Percentiles rank a stretch among this genome's conserved stretches.
These are phyloP conservation scores for Leucogyrophana mollusca DNA, from an alignment of 768 basidiomycete species.

Conservation along the genomic window DNA sequence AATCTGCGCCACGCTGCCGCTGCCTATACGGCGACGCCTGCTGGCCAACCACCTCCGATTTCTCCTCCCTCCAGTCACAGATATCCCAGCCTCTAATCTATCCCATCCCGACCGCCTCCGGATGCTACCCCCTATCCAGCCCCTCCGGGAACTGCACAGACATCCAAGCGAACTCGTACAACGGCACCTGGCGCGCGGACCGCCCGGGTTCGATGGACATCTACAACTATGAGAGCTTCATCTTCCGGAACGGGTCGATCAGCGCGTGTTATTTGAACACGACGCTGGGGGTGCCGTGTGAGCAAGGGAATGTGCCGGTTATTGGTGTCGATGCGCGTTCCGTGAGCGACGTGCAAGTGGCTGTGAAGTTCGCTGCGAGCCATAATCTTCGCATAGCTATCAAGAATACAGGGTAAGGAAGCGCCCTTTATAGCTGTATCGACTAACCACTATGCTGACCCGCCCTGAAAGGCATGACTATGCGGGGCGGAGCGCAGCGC, in stretches of 20 bases:
- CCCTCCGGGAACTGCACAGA: constrained; percentile 35
- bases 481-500: constrained; percentile 35
- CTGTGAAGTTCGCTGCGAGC: constrained; percentile 17
- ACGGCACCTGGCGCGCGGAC: constrained; percentile 41
- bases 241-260: constrained; percentile 44
- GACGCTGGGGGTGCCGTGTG: constrained; percentile 15
- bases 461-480: constrained; percentile 30
- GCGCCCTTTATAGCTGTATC: background rate
- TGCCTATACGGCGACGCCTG: constrained; percentile 39
- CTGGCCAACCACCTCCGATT: constrained; percentile 36
- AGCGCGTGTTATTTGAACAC: constrained; percentile 36
- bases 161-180: constrained; percentile 18
- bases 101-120: constrained; percentile 38
- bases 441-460: background rate
- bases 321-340: constrained; percentile 21
- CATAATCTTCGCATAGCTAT: constrained; percentile 16
- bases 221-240: constrained; percentile 31
- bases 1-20: constrained; percentile 29
- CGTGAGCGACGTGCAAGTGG: constrained; percentile 16
- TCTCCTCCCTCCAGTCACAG: constrained; percentile 27
- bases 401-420: constrained; percentile 22
- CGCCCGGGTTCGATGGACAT: constrained; percentile 40
- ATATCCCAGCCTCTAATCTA: constrained; percentile 41
- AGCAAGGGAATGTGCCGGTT: constrained; percentile 18
- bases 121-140: constrained; percentile 35